Evolutionary conservation across 805 yeast species (phyloP).

Genomic region (Metschnikowia hibisci): DNA sequence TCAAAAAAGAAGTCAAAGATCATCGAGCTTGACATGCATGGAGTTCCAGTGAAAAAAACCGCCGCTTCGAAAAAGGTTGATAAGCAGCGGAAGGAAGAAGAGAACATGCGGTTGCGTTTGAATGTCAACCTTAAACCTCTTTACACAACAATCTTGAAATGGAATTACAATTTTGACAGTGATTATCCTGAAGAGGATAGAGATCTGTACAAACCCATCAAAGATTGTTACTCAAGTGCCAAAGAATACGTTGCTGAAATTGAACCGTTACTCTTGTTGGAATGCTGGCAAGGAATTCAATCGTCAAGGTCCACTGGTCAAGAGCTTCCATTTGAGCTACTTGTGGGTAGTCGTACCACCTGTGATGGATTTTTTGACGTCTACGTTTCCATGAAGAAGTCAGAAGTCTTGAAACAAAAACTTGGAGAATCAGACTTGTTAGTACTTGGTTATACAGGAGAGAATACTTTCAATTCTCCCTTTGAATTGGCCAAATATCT

Average conservation of each 20-base stretch:
- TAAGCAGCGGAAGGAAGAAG: constrained; percentile 53
- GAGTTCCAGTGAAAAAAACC: constrained; percentile 30
- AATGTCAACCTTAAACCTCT: constrained; percentile 76
- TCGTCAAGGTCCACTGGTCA: constrained; percentile 64
- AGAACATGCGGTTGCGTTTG: constrained; percentile 72
- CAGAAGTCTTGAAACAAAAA: constrained; percentile 46
- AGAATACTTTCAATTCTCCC: constrained; percentile 16
- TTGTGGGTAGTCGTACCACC: constrained; percentile 75
- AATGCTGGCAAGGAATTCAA: constrained; percentile 90
- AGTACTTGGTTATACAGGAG: constrained; percentile 44
- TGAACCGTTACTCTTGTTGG: constrained; percentile 79
- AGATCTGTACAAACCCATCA: constrained; percentile 43
- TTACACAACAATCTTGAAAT: constrained; percentile 61
- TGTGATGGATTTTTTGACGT: constrained; percentile 88
- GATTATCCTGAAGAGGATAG: constrained; percentile 57
- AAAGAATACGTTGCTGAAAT: constrained; percentile 66
- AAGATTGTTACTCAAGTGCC: constrained; percentile 52
- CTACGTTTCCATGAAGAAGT: constrained; percentile 63
- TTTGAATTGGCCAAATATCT: constrained; percentile 23
- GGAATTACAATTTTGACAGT: constrained; percentile 63
- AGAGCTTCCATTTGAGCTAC: constrained; percentile 57
- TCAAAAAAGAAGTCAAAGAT: constrained; percentile 34
- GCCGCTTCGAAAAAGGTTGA: constrained; percentile 29
- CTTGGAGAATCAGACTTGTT: constrained; percentile 75
- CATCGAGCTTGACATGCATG: constrained; percentile 43